These are phyloP conservation scores for Coniosporium tulheliwenetii DNA, from an alignment of 2,329 filamentous ascomycete species.

Conservation along the genomic window DNA sequence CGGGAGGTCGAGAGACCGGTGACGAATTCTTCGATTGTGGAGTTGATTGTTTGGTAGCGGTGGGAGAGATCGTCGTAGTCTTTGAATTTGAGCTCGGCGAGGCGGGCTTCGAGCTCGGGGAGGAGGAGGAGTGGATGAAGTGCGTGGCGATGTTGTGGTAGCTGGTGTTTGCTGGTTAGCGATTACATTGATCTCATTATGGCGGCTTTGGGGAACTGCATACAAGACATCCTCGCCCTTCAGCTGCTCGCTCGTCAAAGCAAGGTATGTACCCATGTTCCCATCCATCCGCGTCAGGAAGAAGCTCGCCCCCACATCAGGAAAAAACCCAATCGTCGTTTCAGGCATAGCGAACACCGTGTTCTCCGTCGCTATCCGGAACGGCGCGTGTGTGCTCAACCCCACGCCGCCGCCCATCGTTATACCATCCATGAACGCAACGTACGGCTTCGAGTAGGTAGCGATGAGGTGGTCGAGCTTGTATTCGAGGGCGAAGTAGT, in stretches of 20 bases:
- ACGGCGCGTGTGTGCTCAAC: conserved; percentile 83
- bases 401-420: conserved; percentile 98
- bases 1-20: conserved; percentile 59
- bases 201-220: not conserved
- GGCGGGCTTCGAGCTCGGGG: conserved; percentile 62
- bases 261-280: conserved; percentile 76
- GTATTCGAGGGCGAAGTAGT: conserved; percentile 94
- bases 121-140: conserved; percentile 88
- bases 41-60: conserved; percentile 60
- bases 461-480: conserved; percentile 90
- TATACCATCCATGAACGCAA: conserved; percentile 93
- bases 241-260: conserved; percentile 73
- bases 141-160: conserved; percentile 90
- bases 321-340: conserved; percentile 96
- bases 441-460: conserved; percentile 82
- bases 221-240: conserved; percentile 66
- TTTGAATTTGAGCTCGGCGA: conserved; percentile 77
- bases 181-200: not conserved
- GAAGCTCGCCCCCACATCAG: conserved; percentile 91
- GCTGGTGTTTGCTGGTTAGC: conserved; percentile 5
- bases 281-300: conserved; percentile 87
- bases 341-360: conserved; percentile 98
- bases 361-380: conserved; percentile 89
- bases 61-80: conserved; percentile 52
- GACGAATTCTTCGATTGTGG: conserved; percentile 80